Percentiles rank a stretch among this genome's conserved stretches.
Evolutionary conservation across 1,139 yeast species (phyloP).

Genomic region (Nakaseomyces sp.): DNA sequence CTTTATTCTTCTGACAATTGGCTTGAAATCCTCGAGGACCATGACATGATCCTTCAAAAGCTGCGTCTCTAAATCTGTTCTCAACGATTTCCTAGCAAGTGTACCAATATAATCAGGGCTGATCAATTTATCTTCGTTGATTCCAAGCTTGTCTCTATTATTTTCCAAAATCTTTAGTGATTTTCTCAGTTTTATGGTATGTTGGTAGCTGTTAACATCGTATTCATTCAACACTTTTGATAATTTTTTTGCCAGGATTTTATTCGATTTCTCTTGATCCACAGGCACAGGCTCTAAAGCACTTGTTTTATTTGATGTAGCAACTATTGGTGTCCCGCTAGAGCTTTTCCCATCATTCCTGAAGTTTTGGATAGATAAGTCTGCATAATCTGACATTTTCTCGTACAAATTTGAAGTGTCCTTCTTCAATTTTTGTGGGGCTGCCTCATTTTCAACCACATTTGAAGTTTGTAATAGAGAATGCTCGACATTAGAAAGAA

Average conservation of each 20-base stretch:
- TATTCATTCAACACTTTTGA: conserved; percentile 44
- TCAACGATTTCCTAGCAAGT: conserved; percentile 47
- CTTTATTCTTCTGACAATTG: conserved; percentile 38
- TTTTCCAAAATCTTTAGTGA: conserved; percentile 41
- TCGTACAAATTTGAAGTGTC: conserved; percentile 6
- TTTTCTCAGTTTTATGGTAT: conserved; percentile 33
- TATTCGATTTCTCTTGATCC: conserved; percentile 19
- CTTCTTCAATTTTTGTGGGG: neutral
- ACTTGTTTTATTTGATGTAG: conserved; percentile 1
- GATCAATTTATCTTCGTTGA: conserved; percentile 36
- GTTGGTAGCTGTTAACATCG: conserved; percentile 39
- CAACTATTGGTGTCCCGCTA: neutral
- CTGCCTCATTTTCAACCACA: neutral
- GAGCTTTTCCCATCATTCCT: neutral
- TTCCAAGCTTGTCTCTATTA: conserved; percentile 31
- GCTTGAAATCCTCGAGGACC: conserved; percentile 54
- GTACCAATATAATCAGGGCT: conserved; percentile 52
- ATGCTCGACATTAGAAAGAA: conserved; percentile 2
- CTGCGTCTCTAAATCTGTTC: conserved; percentile 66
- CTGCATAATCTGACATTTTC: conserved; percentile 10
- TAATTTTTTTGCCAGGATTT: conserved; percentile 39
- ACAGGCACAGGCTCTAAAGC: neutral
- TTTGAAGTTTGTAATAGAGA: neutral
- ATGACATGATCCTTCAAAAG: conserved; percentile 52
- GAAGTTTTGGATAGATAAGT: conserved; percentile 8